Evolutionary conservation across 169 alveolate genomes (phyloP).

Genomic region (Eimeria acervulina): DNA sequence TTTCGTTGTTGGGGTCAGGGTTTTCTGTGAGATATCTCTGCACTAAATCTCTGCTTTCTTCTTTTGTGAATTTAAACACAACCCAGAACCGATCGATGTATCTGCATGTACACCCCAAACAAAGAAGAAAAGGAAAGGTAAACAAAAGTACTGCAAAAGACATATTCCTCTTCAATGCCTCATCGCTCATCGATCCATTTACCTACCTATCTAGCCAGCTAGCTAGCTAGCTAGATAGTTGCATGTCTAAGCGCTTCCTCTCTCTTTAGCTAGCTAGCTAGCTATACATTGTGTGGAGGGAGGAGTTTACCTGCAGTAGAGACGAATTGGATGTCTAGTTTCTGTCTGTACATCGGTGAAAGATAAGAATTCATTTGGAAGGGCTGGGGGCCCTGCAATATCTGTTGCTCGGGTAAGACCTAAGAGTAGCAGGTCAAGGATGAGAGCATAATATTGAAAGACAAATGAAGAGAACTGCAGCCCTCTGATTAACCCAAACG

Average conservation of each 20-base stretch:
- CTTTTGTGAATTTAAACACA: constrained; percentile 96
- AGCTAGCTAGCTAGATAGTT: neutral
- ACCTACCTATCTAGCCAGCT: neutral
- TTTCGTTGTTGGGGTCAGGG: constrained; percentile 99
- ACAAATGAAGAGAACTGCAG: constrained; percentile 98
- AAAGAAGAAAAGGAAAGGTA: neutral
- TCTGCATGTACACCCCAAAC: constrained; percentile 20
- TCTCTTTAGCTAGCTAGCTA: constrained; percentile 78
- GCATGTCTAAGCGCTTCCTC: neutral
- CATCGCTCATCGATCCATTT: neutral
- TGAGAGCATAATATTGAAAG: constrained; percentile 94
- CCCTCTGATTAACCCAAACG: constrained; percentile 99
- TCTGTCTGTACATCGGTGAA: constrained; percentile 97
- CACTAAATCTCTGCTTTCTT: constrained; percentile 98
- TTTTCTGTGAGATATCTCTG: constrained; percentile 98
- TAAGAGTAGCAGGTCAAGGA: constrained; percentile 96
- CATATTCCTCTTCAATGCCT: neutral
- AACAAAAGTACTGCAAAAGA: neutral
- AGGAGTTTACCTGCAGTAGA: constrained; percentile 88
- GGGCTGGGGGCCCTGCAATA: constrained; percentile 99
- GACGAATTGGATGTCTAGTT: constrained; percentile 98
- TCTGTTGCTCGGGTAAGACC: constrained; percentile 99
- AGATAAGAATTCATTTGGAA: constrained; percentile 97
- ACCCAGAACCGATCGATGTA: constrained; percentile 87
- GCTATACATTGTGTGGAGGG: neutral